Percentiles rank a stretch among this genome's conserved stretches.
These are phyloP conservation scores for Parasitella parasitica DNA, from an alignment of 371 early-diverging fungal genomes.

Conservation along the genomic window DNA sequence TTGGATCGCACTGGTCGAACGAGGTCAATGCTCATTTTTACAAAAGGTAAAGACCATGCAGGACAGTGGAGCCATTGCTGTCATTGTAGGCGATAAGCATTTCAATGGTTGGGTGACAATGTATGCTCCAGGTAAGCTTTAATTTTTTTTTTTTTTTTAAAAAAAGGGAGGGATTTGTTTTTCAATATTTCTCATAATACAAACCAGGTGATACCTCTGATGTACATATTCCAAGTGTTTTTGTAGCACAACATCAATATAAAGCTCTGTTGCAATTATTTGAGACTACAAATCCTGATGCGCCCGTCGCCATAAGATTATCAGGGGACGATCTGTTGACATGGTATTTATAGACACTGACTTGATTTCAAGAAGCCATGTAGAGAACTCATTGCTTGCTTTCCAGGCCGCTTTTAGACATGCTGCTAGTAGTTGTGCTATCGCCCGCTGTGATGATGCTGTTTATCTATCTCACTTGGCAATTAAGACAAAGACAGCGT, in stretches of 20 bases:
- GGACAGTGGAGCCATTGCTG: constrained; percentile 79
- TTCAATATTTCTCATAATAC: background rate
- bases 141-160: too few species aligned
- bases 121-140: constrained; percentile 76
- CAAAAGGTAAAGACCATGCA: constrained; percentile 91
- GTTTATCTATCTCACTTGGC: constrained; percentile 72
- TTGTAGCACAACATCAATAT: constrained; percentile 74
- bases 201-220: constrained; percentile 71
- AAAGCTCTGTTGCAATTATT: constrained; percentile 48
- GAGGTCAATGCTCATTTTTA: constrained; percentile 87
- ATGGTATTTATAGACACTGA: too few species aligned
- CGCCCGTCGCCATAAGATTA: constrained; percentile 39
- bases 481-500: constrained; percentile 68
- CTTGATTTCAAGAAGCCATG: too few species aligned
- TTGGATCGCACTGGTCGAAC: constrained; percentile 85
- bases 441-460: constrained; percentile 77
- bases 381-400: too few species aligned
- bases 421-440: constrained; percentile 68
- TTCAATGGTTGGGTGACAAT: constrained; percentile 80
- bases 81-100: constrained; percentile 87
- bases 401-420: constrained; percentile 66
- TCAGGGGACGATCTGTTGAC: constrained; percentile 44
- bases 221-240: constrained; percentile 77
- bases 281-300: constrained; percentile 10
- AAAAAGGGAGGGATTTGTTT: background rate